A percentile compares a stretch with the other conserved stretches of the same genome.
phyloP scores from a whole-genome alignment of 148 eudicot genomes.

The Cornus kousa region DNA sequence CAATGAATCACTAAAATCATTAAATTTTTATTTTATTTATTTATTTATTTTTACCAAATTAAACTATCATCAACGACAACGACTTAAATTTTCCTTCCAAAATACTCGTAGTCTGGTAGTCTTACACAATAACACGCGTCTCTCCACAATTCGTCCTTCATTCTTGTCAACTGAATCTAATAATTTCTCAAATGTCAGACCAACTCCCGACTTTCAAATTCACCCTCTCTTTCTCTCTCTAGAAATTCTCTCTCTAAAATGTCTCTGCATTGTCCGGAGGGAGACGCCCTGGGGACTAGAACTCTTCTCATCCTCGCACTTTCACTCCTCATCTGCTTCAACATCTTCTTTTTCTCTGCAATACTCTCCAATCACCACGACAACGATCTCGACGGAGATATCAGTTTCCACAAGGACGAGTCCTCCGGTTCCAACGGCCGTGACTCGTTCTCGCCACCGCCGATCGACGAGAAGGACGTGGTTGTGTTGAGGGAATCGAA shows the following conservation, averaged over 20 bases:
- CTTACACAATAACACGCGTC: background rate
- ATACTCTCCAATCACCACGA: constrained; percentile 5
- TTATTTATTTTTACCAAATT: too few relatives aligned
- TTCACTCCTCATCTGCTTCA: constrained; percentile 21
- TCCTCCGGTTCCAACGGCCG: constrained; percentile 23
- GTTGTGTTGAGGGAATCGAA: constrained; percentile 51
- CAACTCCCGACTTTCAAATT: background rate
- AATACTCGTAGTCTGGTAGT: background rate
- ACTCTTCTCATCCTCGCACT: constrained; percentile 15
- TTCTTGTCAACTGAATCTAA: background rate
- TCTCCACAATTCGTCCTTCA: background rate
- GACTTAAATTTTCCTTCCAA: too few relatives aligned
- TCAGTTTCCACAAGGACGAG: constrained; percentile 24
- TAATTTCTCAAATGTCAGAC: background rate
- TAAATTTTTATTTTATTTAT: too few relatives aligned
- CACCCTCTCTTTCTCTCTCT: background rate
- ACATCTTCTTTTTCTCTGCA: constrained; percentile 6
- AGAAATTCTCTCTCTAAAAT: background rate
- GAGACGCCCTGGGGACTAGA: constrained; percentile 13
- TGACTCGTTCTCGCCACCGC: constrained; percentile 21
- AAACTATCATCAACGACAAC: too few relatives aligned
- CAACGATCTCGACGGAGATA: constrained; percentile 53
- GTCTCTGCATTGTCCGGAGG: constrained; percentile 1
- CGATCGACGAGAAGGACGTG: constrained; percentile 66
- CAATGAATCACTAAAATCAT: too few relatives aligned